These are phyloP conservation scores for Tolypocladium inflatum DNA, from an alignment of 2,329 filamentous ascomycete genomes.

Conservation along the genomic window DNA sequence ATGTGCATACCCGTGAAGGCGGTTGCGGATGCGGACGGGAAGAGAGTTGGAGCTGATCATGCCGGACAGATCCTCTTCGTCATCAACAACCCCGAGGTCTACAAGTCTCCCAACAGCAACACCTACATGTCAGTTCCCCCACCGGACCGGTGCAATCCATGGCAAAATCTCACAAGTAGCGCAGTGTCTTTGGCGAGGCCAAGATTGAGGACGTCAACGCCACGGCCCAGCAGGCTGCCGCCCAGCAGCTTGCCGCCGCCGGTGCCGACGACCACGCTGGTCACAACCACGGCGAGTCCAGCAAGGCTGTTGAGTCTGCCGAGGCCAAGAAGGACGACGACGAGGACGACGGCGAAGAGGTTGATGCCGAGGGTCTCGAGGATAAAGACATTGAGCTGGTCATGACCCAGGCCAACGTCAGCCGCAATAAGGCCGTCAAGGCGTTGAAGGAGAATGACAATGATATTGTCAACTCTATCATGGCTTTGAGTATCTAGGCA, in stretches of 20 bases:
- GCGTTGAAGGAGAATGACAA: constrained; percentile 99
- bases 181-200: constrained; percentile 96
- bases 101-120: constrained; percentile 98
- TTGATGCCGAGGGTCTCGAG: constrained; percentile 89
- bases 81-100: constrained; percentile 99
- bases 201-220: constrained; percentile 99
- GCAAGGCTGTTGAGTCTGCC: constrained; percentile 50
- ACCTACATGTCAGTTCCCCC: constrained; percentile 85
- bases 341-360: constrained; percentile 91
- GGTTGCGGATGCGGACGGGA: background rate
- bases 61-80: constrained; percentile 83
- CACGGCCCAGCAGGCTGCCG: constrained; percentile 79
- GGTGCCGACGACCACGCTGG: constrained; percentile 57
- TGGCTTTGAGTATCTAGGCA: constrained; percentile 79
- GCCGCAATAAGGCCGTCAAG: constrained; percentile 97
- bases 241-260: constrained; percentile 80
- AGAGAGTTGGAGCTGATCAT: constrained; percentile 9
- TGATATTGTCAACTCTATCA: constrained; percentile 99
- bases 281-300: constrained; percentile 62
- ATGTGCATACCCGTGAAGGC: constrained; percentile 34
- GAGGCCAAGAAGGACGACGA: constrained; percentile 71
- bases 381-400: constrained; percentile 99
- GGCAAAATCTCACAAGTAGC: background rate
- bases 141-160: background rate
- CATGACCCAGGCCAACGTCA: constrained; percentile 95